A percentile compares a stretch with the other conserved stretches of the same genome.
phyloP scores from a whole-genome alignment of 768 basidiomycete species.

The Russula virescens region DNA sequence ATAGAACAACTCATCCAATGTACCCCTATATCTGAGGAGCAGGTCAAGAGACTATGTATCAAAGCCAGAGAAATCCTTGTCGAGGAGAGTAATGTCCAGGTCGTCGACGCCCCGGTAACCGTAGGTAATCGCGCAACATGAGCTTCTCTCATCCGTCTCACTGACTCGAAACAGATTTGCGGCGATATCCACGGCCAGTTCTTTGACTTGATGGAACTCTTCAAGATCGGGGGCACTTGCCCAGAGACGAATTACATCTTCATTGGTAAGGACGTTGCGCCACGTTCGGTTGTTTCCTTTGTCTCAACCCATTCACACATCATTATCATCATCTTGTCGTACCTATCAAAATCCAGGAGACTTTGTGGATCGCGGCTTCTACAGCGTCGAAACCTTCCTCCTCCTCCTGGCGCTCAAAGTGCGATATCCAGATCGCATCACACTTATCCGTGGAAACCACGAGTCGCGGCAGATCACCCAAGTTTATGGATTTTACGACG shows the following conservation, averaged over 20 bases:
- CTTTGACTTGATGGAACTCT: conserved; percentile 93
- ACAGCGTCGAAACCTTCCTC: conserved; percentile 93
- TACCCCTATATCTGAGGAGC: conserved; percentile 91
- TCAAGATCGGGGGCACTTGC: conserved; percentile 87
- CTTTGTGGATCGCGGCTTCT: conserved; percentile 97
- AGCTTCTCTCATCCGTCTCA: conserved; percentile 25
- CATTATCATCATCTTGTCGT: not conserved
- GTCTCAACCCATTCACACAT: conserved; percentile 14
- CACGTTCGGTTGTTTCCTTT: conserved; percentile 8
- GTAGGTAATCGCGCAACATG: conserved; percentile 41
- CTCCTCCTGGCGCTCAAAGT: conserved; percentile 93
- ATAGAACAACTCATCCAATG: conserved; percentile 92
- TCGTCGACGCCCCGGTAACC: conserved; percentile 93
- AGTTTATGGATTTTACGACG: conserved; percentile 92
- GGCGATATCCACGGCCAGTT: conserved; percentile 98
- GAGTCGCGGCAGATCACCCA: conserved; percentile 97
- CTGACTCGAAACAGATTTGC: conserved; percentile 54
- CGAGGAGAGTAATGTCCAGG: conserved; percentile 96
- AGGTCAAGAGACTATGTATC: conserved; percentile 91
- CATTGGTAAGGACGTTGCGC: conserved; percentile 62
- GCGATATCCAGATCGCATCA: conserved; percentile 95
- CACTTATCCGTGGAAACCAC: conserved; percentile 95
- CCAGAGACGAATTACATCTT: conserved; percentile 94
- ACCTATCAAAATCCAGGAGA: conserved; percentile 57
- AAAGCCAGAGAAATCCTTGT: conserved; percentile 96